Evolutionary conservation across 2,329 filamentous ascomycete genomes (phyloP).

Genomic region (Reticulascus tulasneorum): DNA sequence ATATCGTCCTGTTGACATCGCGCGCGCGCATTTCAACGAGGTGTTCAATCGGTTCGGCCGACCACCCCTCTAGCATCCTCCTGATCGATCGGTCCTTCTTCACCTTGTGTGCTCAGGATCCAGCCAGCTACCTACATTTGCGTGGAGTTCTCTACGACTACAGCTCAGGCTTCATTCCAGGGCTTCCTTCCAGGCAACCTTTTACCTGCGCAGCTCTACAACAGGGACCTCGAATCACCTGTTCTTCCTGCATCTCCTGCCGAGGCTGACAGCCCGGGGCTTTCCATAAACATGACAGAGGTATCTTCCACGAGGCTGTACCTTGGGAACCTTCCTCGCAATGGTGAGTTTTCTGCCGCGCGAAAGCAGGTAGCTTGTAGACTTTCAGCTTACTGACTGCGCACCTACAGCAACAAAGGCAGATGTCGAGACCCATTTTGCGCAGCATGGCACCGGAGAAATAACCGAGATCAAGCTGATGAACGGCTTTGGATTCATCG

Average conservation of each 20-base stretch:
- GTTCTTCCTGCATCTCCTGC: neutral
- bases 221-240: constrained; percentile 1
- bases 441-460: constrained; percentile 90
- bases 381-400: constrained; percentile 5
- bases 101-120: too few relatives aligned
- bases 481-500: constrained; percentile 99
- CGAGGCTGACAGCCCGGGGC: constrained; percentile 2
- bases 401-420: constrained; percentile 77
- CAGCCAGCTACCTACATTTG: too few relatives aligned
- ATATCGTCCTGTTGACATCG: too few relatives aligned
- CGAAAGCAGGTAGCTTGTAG: constrained; percentile 3
- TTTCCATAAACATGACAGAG: constrained; percentile 63
- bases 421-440: constrained; percentile 94
- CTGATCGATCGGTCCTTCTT: too few relatives aligned
- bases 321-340: constrained; percentile 94
- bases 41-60: too few relatives aligned
- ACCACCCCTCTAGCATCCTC: too few relatives aligned
- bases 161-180: neutral
- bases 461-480: constrained; percentile 99
- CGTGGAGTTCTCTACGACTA: neutral
- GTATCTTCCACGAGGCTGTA: constrained; percentile 95
- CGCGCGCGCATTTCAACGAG: too few relatives aligned
- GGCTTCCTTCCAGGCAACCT: too few relatives aligned
- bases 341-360: constrained; percentile 63
- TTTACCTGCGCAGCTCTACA: too few relatives aligned